Evolutionary conservation across 805 yeast genomes (phyloP), one percentile per base, ranked within the genome.

Genomic region (Maudiozyma barnettii): DNA sequence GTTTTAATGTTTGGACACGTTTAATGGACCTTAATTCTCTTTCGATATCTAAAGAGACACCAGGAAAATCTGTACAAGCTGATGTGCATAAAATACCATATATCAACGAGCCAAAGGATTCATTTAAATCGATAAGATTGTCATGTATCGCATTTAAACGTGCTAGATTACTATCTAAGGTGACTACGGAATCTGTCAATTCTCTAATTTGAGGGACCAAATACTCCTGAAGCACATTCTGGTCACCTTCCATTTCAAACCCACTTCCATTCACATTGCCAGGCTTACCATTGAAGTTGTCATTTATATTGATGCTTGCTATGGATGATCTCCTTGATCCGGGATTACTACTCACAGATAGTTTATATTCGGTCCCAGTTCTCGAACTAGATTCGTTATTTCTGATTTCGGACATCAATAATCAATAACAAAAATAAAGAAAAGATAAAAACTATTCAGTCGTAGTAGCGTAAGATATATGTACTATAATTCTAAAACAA

Each of bases 61-160:
- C 55, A 19, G 69, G 66, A 55, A 85, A 85, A 57, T 84, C 89
- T 23, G 84, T 84, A 65, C 95, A 85, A 82, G 93, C 88, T 51
- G 95, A 90, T 57, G 89, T 87, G 64, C 87, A 79, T 59, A 83
- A 78, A 44, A 88, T 65, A 1, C 96, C 95, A 57, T 84, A 86
- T 45, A 88, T 60, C 46, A 88, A 80, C 37, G 90, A 71, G 1
- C 86, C 80, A 55, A 89, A 78, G 2, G 87, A 77, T 63, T 88
- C 96, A 59, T 87, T 87, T 63, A 89, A 82, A 26, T 72, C 68
- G 2, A 74, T 72, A 19, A 89, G 64, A 5, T 78, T 76, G 40
- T 79, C 77, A 63, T 87, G 88, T 10, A 82, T 74, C 44, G 64
- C 65, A 45, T 77, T 77, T 36, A 87, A 61, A 38, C 74, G 71